phyloP scores from a whole-genome alignment of 352 stramenopile genomes.

The Pythium periplocum region DNA sequence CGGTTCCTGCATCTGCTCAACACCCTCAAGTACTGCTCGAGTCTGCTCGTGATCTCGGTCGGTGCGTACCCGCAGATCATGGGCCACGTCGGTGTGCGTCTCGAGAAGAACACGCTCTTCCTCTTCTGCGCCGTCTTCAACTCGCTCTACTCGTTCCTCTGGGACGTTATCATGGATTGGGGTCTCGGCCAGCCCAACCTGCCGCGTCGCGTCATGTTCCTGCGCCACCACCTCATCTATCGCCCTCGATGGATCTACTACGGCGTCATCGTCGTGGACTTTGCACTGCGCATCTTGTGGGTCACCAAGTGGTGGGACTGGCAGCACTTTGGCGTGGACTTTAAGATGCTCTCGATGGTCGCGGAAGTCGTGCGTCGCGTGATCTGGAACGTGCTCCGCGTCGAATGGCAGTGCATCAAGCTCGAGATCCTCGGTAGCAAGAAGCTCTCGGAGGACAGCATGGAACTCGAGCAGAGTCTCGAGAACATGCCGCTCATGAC shows the following conservation, averaged over 20 bases:
- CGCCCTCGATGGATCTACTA: conserved; percentile 84
- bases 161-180: conserved; percentile 98
- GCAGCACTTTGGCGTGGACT: conserved; percentile 67
- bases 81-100: conserved; percentile 22
- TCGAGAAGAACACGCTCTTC: conserved; percentile 66
- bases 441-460: conserved; percentile 44
- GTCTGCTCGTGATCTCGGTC: conserved; percentile 70
- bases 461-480: conserved; percentile 38
- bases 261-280: conserved; percentile 87
- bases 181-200: conserved; percentile 78
- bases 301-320: conserved; percentile 87
- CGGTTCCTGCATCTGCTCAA: conserved; percentile 80
- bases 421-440: conserved; percentile 55
- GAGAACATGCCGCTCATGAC: conserved; percentile 49
- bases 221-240: conserved; percentile 71
- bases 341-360: conserved; percentile 84
- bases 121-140: conserved; percentile 84
- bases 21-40: conserved; percentile 84
- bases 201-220: conserved; percentile 29
- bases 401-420: conserved; percentile 91
- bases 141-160: conserved; percentile 95
- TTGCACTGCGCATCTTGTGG: conserved; percentile 94
- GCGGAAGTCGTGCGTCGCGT: conserved; percentile 89
- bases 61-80: conserved; percentile 73
- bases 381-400: conserved; percentile 91